Base-by-base conservation (phyloP, 768 basidiomycete species). In the Saitozyma podzolica region DNA sequence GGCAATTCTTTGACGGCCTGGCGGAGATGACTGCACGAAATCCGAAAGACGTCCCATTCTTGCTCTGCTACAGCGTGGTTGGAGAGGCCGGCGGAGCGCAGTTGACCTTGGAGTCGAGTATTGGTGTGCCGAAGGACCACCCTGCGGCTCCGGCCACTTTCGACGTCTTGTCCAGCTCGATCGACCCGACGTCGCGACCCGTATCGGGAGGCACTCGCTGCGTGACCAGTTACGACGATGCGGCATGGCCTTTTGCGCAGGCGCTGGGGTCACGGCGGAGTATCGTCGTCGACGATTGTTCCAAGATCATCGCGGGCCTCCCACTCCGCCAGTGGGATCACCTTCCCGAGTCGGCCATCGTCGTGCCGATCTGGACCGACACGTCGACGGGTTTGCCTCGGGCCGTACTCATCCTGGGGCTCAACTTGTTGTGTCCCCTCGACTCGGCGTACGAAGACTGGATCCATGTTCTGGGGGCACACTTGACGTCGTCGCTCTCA, bases 401-500 rank as follows among this genome's bases (percentile, higher is more conserved):
- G 39, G 66, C 69, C 1, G 66, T 76, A 0, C 37, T 72, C 8
- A 56, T 76, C 0, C 40, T 76, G n/a, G 74, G 74, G 8, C 56
- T 76, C 14, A 76, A 66, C 51, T 41, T 76, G 1, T 56, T 68
- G 50, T 49, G 74, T 39, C 64, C 69, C 0, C 70, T 67, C 40
- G 72, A 76, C 51, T 65, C 72, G 9, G 72, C 69, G 29, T 76
- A 76, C 56, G 66, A 66, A 16, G 59, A 65, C 0, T 76, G 69
- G 52, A 64, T 70, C 39, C 61, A 62, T 49, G 64, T 59, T 62
- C 0, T 6, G n/a, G 40, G 69, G 69, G 72, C 69, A 65, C 65
- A 70, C 53, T 52, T 67, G 62, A 41, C 59, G 68, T 48, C 8
- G 56, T 70, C 13, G 48, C 58, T 0, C 66, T 9, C 39, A 3